phyloP scores from a whole-genome alignment of 495 filamentous ascomycete species.

The Lasiosphaeria hispida region DNA sequence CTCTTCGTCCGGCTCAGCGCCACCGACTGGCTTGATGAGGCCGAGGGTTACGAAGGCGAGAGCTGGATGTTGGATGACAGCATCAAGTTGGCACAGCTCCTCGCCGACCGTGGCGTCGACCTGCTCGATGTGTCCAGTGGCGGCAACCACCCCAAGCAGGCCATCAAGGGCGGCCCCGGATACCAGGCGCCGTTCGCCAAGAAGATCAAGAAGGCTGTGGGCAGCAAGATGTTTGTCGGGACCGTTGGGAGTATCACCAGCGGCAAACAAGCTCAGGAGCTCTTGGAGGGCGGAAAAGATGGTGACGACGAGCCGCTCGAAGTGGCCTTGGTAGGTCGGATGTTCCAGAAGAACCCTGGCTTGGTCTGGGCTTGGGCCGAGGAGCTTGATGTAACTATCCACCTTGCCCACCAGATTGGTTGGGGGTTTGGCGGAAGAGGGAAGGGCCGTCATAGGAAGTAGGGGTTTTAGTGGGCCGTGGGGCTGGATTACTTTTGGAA shows the following conservation, averaged over 20 bases:
- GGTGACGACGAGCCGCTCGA: conserved; percentile 50
- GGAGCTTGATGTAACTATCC: conserved; percentile 57
- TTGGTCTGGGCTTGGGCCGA: conserved; percentile 66
- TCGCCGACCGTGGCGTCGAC: conserved; percentile 67
- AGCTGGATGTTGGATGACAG: conserved; percentile 53
- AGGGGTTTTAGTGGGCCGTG: neutral
- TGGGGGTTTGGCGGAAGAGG: conserved; percentile 45
- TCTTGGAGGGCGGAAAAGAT: conserved; percentile 38
- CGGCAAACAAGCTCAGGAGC: conserved; percentile 52
- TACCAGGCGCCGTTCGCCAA: conserved; percentile 60
- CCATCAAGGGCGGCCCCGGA: conserved; percentile 53
- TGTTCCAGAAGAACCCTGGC: conserved; percentile 68
- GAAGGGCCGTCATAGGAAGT: neutral
- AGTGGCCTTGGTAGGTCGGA: conserved; percentile 56
- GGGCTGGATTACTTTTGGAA: too few relatives aligned
- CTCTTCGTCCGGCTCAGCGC: conserved; percentile 68
- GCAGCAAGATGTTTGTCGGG: conserved; percentile 53
- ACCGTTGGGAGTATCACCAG: conserved; percentile 62
- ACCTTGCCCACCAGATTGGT: conserved; percentile 64
- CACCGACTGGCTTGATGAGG: conserved; percentile 69
- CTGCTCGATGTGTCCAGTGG: conserved; percentile 69
- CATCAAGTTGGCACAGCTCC: conserved; percentile 58
- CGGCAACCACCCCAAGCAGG: conserved; percentile 56
- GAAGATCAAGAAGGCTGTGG: conserved; percentile 59
- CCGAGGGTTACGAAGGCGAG: neutral